A percentile compares a stretch with the other conserved stretches of the same genome.
Evolutionary conservation across 2,329 filamentous ascomycete species (phyloP).

Genomic region (Raffaelea albimanens): DNA sequence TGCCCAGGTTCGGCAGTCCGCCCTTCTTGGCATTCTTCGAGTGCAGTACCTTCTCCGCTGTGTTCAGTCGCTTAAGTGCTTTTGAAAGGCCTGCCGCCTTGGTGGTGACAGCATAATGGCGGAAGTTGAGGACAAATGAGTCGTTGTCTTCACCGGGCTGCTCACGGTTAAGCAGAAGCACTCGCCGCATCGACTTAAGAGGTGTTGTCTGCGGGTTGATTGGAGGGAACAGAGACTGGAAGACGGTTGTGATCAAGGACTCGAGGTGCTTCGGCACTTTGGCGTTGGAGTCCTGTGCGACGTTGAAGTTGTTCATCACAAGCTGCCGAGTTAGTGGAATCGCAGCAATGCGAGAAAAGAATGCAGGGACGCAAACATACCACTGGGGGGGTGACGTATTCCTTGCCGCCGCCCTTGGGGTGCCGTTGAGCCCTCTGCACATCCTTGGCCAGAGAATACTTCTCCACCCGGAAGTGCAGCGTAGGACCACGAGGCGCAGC

Average conservation of each 20-base stretch:
- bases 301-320: conserved; percentile 96
- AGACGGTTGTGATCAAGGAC: conserved; percentile 82
- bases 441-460: conserved; percentile 90
- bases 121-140: conserved; percentile 73
- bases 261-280: conserved; percentile 91
- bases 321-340: conserved; percentile 36
- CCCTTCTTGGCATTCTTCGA: conserved; percentile 54
- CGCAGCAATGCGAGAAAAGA: conserved; percentile 16
- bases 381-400: conserved; percentile 76
- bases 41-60: conserved; percentile 68
- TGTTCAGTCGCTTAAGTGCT: conserved; percentile 72
- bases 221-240: conserved; percentile 90
- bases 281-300: conserved; percentile 48
- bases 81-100: conserved; percentile 77
- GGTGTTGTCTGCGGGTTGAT: conserved; percentile 89
- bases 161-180: conserved; percentile 84
- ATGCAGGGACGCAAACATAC: conserved; percentile 29
- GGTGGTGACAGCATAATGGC: conserved; percentile 92
- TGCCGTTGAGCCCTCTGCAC: conserved; percentile 75
- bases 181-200: conserved; percentile 82
- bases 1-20: conserved; percentile 77
- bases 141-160: conserved; percentile 46
- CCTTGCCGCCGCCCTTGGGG: conserved; percentile 72
- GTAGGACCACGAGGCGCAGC: conserved; percentile 86
- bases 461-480: conserved; percentile 86